These are phyloP conservation scores for Mycena epipterygia DNA, from an alignment of 768 basidiomycete species.

Conservation along the genomic window DNA sequence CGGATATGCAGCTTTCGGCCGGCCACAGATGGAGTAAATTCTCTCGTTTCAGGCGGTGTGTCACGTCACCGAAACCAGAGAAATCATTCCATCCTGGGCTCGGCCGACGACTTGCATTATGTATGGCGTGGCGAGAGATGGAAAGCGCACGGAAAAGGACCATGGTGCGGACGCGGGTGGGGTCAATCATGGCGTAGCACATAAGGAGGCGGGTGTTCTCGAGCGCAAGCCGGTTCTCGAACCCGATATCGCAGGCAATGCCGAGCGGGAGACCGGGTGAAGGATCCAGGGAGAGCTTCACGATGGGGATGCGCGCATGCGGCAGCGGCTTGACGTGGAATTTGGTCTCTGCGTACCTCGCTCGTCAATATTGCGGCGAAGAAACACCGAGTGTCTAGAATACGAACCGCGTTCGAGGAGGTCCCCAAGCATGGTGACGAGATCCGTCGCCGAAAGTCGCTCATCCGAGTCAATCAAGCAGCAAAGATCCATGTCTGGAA, in stretches of 20 bases:
- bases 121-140: slow-evolving; percentile 12
- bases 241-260: slow-evolving; percentile 98
- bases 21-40: slow-evolving; percentile 16
- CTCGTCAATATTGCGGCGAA: slow-evolving; percentile 11
- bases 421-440: slow-evolving; percentile 95
- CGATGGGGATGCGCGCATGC: slow-evolving; percentile 97
- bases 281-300: slow-evolving; percentile 94
- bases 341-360: slow-evolving; percentile 80
- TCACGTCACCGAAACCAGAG: no score
- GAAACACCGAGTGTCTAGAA: slow-evolving; percentile 10
- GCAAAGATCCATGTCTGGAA: slow-evolving; percentile 96
- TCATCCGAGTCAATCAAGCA: slow-evolving; percentile 93
- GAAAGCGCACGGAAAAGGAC: slow-evolving; percentile 92
- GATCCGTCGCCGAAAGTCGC: slow-evolving; percentile 84
- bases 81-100: slow-evolving; percentile 12
- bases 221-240: slow-evolving; percentile 96
- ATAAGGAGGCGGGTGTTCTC: slow-evolving; percentile 97
- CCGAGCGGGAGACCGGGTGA: slow-evolving; percentile 86
- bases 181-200: slow-evolving; percentile 98
- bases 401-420: slow-evolving; percentile 90
- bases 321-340: slow-evolving; percentile 97
- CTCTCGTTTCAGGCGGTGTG: neutral
- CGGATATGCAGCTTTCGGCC: slow-evolving; percentile 2
- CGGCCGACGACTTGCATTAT: slow-evolving; percentile 32
- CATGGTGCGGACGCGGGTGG: slow-evolving; percentile 91